These are phyloP conservation scores for Pachysolen tannophilus DNA, from an alignment of 805 yeast species.

Conservation along the genomic window DNA sequence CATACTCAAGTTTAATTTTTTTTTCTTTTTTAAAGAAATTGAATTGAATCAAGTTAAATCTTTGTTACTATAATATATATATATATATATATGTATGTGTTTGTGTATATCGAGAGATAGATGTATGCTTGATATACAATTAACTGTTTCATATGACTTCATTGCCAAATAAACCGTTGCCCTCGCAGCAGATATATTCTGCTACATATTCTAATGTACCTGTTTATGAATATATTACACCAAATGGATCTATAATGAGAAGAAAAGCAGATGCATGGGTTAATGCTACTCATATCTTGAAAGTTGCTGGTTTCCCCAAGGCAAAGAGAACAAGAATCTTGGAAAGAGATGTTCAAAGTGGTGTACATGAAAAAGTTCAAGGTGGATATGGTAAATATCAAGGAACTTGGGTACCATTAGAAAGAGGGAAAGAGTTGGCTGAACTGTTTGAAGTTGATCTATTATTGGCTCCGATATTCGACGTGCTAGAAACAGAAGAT, in stretches of 20 bases:
- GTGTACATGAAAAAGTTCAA: conserved; percentile 86
- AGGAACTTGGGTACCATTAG: conserved; percentile 93
- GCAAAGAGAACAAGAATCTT: conserved; percentile 92
- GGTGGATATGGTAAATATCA: conserved; percentile 97
- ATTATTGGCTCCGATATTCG: conserved; percentile 56
- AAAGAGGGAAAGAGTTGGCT: conserved; percentile 64
- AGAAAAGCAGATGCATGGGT: conserved; percentile 75
- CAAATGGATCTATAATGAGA: conserved; percentile 72
- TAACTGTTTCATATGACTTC: too few relatives aligned
- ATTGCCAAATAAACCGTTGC: conserved; percentile 6
- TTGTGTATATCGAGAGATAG: too few relatives aligned
- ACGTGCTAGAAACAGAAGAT: conserved; percentile 46
- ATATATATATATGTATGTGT: too few relatives aligned
- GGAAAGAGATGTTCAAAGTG: conserved; percentile 86
- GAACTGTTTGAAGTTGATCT: conserved; percentile 56
- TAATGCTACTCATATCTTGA: conserved; percentile 91
- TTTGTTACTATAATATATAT: too few relatives aligned
- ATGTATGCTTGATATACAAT: too few relatives aligned
- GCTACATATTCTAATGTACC: conserved; percentile 80
- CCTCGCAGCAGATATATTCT: conserved; percentile 39
- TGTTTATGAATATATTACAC: conserved; percentile 68
- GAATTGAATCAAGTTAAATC: too few relatives aligned
- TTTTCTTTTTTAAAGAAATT: too few relatives aligned
- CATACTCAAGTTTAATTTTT: too few relatives aligned
- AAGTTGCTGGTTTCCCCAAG: conserved; percentile 90